A percentile compares a stretch with the other conserved stretches of the same genome.
These are phyloP conservation scores for Kwoniella botswanensis DNA, from an alignment of 768 basidiomycete species.

Conservation along the genomic window DNA sequence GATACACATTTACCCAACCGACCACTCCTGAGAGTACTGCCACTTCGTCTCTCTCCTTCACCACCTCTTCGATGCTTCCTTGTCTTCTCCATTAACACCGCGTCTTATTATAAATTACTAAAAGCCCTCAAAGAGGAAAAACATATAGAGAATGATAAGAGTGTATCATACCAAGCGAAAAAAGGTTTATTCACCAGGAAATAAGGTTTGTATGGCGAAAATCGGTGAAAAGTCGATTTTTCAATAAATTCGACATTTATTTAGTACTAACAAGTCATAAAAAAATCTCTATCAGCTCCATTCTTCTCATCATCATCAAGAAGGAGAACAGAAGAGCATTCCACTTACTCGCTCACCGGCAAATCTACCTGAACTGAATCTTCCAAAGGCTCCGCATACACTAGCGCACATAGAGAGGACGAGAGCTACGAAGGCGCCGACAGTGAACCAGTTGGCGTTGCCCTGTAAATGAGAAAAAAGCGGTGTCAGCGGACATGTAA, in stretches of 20 bases:
- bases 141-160: not conserved
- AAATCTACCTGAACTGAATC: slow-evolving; percentile 59
- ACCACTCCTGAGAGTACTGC: not conserved
- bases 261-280: too few species aligned
- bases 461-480: slow-evolving; percentile 63
- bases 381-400: slow-evolving; percentile 70
- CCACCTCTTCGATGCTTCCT: too few species aligned
- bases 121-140: not conserved
- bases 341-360: slow-evolving; percentile 48
- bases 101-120: not conserved
- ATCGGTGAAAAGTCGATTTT: too few species aligned
- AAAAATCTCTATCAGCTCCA: too few species aligned
- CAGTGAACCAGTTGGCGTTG: slow-evolving; percentile 80
- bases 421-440: slow-evolving; percentile 74
- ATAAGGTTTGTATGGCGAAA: too few species aligned
- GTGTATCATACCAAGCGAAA: too few species aligned
- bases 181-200: too few species aligned
- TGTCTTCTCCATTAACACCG: not conserved
- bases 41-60: not conserved
- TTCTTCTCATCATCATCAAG: too few species aligned
- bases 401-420: slow-evolving; percentile 71
- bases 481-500: not conserved
- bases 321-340: not conserved
- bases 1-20: not conserved
- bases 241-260: too few species aligned